phyloP scores from a whole-genome alignment of 495 filamentous ascomycete species.

The Lophium mytilinum region DNA sequence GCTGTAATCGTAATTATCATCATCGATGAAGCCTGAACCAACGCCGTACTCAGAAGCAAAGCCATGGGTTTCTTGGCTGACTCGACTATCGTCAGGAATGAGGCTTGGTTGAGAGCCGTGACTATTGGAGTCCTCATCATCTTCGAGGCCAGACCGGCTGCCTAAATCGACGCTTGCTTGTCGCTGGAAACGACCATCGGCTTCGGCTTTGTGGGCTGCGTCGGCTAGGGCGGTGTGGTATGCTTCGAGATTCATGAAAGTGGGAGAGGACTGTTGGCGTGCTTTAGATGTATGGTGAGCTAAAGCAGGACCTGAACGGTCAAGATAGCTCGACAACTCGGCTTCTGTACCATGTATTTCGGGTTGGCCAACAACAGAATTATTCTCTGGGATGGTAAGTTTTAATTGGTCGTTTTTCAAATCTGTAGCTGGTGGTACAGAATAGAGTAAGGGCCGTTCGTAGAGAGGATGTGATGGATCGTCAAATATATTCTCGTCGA shows the following conservation, averaged over 20 bases:
- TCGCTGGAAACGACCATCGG: conserved; percentile 59
- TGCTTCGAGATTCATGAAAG: conserved; percentile 46
- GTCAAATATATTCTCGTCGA: conserved; percentile 32
- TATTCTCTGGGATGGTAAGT: neutral
- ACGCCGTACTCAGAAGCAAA: conserved; percentile 30
- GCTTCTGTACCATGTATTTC: neutral
- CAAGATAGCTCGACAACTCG: neutral
- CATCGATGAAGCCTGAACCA: conserved; percentile 23
- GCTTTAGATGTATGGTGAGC: conserved; percentile 17
- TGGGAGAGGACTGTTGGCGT: conserved; percentile 5
- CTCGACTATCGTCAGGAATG: conserved; percentile 31
- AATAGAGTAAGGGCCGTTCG: conserved; percentile 3
- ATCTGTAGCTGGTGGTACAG: too few species aligned
- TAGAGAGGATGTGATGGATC: conserved; percentile 24
- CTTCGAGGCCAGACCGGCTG: conserved; percentile 6
- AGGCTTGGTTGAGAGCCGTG: conserved; percentile 31
- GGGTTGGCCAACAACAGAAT: too few species aligned
- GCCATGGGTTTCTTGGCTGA: conserved; percentile 28
- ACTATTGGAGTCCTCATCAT: conserved; percentile 19
- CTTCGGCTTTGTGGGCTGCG: conserved; percentile 65
- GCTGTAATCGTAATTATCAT: conserved; percentile 38
- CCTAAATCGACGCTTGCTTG: conserved; percentile 35
- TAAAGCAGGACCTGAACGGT: conserved; percentile 14
- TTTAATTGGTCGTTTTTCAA: neutral
- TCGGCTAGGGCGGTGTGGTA: conserved; percentile 76